phyloP scores from a whole-genome alignment of 83 land plant genomes.

The Thuja plicata region DNA sequence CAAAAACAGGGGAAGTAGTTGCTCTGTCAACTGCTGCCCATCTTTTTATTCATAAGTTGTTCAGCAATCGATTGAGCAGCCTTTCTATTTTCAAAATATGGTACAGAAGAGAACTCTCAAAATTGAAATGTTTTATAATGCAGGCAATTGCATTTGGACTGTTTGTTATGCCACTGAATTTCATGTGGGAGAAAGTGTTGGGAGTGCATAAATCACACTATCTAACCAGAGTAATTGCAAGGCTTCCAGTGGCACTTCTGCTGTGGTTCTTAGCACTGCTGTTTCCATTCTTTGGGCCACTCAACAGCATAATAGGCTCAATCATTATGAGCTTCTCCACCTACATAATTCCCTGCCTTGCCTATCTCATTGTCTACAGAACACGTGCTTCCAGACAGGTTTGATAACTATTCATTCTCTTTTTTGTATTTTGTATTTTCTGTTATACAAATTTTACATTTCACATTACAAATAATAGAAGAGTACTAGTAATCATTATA shows the following conservation, averaged over 20 bases:
- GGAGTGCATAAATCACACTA: slow-evolving; percentile 30
- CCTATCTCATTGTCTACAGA: slow-evolving; percentile 24
- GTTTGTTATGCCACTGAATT: slow-evolving; percentile 35
- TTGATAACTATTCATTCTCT: background rate
- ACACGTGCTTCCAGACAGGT: background rate
- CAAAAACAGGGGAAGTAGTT: no score
- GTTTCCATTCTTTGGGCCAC: slow-evolving; percentile 36
- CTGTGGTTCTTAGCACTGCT: slow-evolving; percentile 34
- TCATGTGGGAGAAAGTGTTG: slow-evolving; percentile 40
- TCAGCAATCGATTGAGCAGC: no score
- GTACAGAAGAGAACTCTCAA: no score
- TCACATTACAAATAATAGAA: no score
- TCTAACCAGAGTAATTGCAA: slow-evolving; percentile 20
- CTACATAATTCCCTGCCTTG: slow-evolving; percentile 35
- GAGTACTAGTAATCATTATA: no score
- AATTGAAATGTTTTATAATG: background rate
- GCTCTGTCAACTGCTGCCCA: no score
- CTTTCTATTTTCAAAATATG: no score
- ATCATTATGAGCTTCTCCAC: slow-evolving; percentile 34
- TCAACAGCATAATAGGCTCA: slow-evolving; percentile 32
- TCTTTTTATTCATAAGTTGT: no score
- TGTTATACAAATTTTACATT: background rate
- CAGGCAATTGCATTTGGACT: slow-evolving; percentile 45
- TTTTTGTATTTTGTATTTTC: background rate
- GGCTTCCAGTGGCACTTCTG: slow-evolving; percentile 23